Base-by-base conservation (phyloP, 2,329 filamentous ascomycete species). In the Fusarium verrucosum region DNA sequence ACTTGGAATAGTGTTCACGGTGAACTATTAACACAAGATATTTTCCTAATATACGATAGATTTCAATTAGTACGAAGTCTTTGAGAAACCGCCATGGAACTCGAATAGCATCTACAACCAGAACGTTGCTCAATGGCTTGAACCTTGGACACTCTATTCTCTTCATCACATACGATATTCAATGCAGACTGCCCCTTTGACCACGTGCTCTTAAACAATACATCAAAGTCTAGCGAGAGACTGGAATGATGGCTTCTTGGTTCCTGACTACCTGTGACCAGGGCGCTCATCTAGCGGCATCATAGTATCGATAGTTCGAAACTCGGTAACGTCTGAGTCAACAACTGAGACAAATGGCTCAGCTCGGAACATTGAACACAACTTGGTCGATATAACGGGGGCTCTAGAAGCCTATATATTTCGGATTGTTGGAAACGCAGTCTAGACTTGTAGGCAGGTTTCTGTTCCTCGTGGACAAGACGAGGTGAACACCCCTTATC, bases 221-320 rank as follows among this genome's bases (percentile, higher is more conserved):
- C 11, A 10, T 19, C 22, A 17, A 10, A 30, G 20, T 16, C 25
- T 30, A 30, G 17, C 16, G 19, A 20, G 10, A 16, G 32, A 20
- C 33, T 62, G 60, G 52, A 45, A 63, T 58, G 58, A 20, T 36
- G 58, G 33, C 41, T 26, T 26, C 36, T 53, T 25, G 23, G 32
- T 53, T 44, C 14, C 33, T 32, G 28, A 28, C 28, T 20, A 47
- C 25, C 33, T 19, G 44, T 38, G 16, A 11, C n/a, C n/a, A 20
- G 45, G 22, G 28, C 33, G 23, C 14, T 28, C 25, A 19, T 44
- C 33, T 49, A 55, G n/a, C n/a, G n/a, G n/a, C n/a, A n/a, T n/a
- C n/a, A n/a, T n/a, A n/a, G 50, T 10, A 10, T 28, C 13, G 11
- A 28, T 30, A 30, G n/a, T 10, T 17, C 9, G 19, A 7, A 17